phyloP scores from a whole-genome alignment of 2,329 filamentous ascomycete genomes.

The Chrysosporium queenslandicum region DNA sequence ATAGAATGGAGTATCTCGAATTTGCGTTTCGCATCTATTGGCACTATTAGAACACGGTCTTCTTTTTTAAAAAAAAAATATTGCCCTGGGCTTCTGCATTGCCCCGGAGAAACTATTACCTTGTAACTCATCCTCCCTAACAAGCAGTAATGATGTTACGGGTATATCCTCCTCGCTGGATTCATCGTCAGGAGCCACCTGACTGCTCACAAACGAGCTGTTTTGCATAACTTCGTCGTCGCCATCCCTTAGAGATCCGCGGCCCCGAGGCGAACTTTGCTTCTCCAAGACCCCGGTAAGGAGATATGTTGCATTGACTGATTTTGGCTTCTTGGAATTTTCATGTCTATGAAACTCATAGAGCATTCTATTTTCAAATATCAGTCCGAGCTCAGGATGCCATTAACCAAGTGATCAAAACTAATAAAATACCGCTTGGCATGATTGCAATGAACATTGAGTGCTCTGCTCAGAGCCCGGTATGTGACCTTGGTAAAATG shows the following conservation, averaged over 20 bases:
- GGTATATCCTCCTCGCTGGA: constrained; percentile 40
- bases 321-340: constrained; percentile 61
- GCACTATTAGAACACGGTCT: constrained; percentile 13
- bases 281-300: constrained; percentile 58
- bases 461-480: constrained; percentile 66
- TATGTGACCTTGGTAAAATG: constrained; percentile 61
- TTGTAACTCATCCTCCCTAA: constrained; percentile 61
- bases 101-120: constrained; percentile 41
- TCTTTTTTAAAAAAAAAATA: not conserved
- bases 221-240: constrained; percentile 58
- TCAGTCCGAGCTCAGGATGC: constrained; percentile 9
- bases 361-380: constrained; percentile 54
- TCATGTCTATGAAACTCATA: constrained; percentile 75
- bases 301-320: constrained; percentile 86
- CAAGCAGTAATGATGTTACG: constrained; percentile 54
- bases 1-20: constrained; percentile 68
- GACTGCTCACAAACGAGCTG: constrained; percentile 58
- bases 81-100: not conserved
- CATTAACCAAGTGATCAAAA: too few species aligned
- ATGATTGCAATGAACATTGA: constrained; percentile 73
- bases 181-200: constrained; percentile 48
- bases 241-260: constrained; percentile 41
- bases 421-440: constrained; percentile 66
- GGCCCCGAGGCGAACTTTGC: constrained; percentile 30
- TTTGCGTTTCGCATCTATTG: constrained; percentile 53